Evolutionary conservation across 176 grass and related monocot species (phyloP).

Genomic region (Bonia amplexicaulis): DNA sequence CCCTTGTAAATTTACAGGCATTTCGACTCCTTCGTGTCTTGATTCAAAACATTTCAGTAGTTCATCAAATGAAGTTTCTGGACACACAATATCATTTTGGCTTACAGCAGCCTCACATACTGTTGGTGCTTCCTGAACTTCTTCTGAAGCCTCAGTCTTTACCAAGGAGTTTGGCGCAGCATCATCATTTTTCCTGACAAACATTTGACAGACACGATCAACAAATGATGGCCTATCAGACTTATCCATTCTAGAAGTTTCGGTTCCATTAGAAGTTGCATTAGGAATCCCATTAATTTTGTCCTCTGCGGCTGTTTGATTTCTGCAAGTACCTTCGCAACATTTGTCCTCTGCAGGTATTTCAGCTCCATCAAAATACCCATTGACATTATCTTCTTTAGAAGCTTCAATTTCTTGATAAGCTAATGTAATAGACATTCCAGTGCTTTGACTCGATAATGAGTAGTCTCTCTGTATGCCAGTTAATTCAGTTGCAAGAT

Average conservation of each 20-base stretch:
- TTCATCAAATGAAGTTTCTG: slow-evolving; percentile 51
- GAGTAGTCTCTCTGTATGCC: slow-evolving; percentile 37
- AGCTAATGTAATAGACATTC: slow-evolving; percentile 23
- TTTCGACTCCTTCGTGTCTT: slow-evolving; percentile 53
- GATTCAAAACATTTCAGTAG: slow-evolving; percentile 50
- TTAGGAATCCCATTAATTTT: slow-evolving; percentile 1
- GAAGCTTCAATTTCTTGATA: slow-evolving; percentile 35
- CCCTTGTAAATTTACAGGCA: slow-evolving; percentile 76
- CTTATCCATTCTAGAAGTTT: slow-evolving; percentile 30
- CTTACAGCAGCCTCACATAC: slow-evolving; percentile 22
- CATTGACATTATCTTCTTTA: slow-evolving; percentile 30
- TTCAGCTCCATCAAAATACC: slow-evolving; percentile 21
- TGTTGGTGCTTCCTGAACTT: slow-evolving; percentile 32
- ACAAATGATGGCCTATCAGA: slow-evolving; percentile 41
- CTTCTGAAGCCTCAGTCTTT: slow-evolving; percentile 15
- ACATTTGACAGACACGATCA: slow-evolving; percentile 52
- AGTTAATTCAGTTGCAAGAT: slow-evolving; percentile 26
- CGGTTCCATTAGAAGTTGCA: slow-evolving; percentile 8
- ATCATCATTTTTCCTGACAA: slow-evolving; percentile 45
- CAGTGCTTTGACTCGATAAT: slow-evolving; percentile 32
- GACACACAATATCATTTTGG: slow-evolving; percentile 14
- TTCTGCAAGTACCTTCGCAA: neutral
- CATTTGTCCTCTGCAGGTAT: slow-evolving; percentile 19
- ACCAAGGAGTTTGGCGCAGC: neutral
- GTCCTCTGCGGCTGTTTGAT: slow-evolving; percentile 24